Evolutionary conservation across 2,329 filamentous ascomycete genomes (phyloP), one percentile per base, ranked within the genome.

Genomic region (Apiospora saccharicola): DNA sequence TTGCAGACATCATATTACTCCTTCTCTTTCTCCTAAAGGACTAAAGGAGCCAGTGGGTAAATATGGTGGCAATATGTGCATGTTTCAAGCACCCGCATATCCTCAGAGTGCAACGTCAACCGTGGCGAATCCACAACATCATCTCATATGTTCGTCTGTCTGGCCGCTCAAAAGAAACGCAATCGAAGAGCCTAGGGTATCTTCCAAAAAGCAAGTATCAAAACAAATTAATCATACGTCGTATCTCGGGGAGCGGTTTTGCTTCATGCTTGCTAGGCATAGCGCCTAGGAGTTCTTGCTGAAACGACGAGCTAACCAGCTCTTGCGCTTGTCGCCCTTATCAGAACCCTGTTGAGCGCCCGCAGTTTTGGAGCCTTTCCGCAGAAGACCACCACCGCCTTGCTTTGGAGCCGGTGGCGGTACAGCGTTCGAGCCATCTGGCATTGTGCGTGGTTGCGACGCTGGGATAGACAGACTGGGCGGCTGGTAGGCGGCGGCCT

Each of bases 241-340:
- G 34, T 64, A n/a, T 64, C 34, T 64, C 57, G 19, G 53, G 12
- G 34, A 30, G 57, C 34, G 34, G 34, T 10, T 41, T 64, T 14
- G 34, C 10, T 16, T 22, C 22, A 34, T 37, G 16, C 41, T 24
- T 41, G 34, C 30, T 34, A n/a, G 10, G 30, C 34, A 22, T 24
- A 41, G 5, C 34, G 10, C 34, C 79, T 82, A 84, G 71, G 81
- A 81, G 43, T 83, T 83, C 80, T 87, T 95, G 86, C 93, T 96
- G 82, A 98, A 96, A 71, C 91, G 89, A 77, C 91, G 90, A 79
- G 93, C 90, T 78, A 98, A 91, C 94, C 95, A 98, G 80, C 95
- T 96, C 88, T 95, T 95, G 75, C 93, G 89, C 87, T 97, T 98
- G 73, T 95, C 92, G 16, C 80, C 79, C 26, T 76, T 74, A 4